Evolutionary conservation across 768 basidiomycete genomes (phyloP), one percentile per base, ranked within the genome.

Genomic region (Boletus rubroflammeus): DNA sequence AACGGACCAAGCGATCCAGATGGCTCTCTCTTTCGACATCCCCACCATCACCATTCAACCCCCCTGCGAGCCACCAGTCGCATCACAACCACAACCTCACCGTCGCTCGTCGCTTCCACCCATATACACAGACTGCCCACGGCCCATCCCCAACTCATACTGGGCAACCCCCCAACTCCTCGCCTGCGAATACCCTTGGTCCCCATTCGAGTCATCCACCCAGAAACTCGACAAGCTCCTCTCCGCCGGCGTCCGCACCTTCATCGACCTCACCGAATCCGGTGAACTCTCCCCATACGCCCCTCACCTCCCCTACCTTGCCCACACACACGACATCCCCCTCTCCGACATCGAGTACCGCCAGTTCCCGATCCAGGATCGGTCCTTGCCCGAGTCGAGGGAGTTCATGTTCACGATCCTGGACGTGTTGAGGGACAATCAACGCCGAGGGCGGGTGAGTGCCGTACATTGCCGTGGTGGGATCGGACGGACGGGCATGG

Each of bases 151-250:
- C n/a, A 91, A 91, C 70, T 88, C 85, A 0, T 90, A 90, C 73
- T 91, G 89, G 89, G 88, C 87, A 0, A 89, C 87, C 0, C 77
- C 83, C 0, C 70, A 76, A 11, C 78, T 91, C 34, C 76, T 90
- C 50, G 89, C 88, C 0, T 90, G 87, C 79, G 89, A 91, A 64
- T 90, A 90, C 68, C 88, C 88, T 1, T 91, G 85, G 82, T 73
- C 81, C 17, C 86, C 85, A 5, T 78, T 76, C 55, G 75, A 79
- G 67, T 48, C 57, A 0, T 72, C 75, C 56, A 77, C 76, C 51
- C 85, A 86, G 57, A 90, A 91, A 63, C 79, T 91, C 57, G 87
- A 89, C 72, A 81, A 82, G 0, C 77, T 91, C 47, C 81, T 91
- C 25, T 72, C 72, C 10, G 81, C 86, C 1, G 88, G 88, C 44